phyloP scores from a whole-genome alignment of 2,329 filamentous ascomycete genomes.

The Cladorrhinum sp. region DNA sequence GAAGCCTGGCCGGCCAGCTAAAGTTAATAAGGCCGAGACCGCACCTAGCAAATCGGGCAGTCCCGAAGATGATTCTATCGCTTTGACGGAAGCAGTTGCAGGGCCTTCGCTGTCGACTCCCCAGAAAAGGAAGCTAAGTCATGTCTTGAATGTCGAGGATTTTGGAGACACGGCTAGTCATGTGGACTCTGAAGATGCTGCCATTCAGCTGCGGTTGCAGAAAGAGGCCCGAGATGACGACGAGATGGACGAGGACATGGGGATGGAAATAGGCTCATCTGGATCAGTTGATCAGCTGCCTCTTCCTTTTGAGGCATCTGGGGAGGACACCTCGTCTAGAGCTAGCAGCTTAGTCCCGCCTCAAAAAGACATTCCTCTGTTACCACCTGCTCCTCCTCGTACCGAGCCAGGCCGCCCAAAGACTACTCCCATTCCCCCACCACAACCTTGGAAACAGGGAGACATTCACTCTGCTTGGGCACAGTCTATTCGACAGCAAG shows the following conservation, averaged over 20 bases:
- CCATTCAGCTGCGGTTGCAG: constrained; percentile 32
- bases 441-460: background rate
- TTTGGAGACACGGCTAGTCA: constrained; percentile 9
- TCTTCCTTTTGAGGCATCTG: background rate
- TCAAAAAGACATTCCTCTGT: background rate
- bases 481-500: constrained; percentile 4
- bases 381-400: background rate
- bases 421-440: background rate
- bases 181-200: constrained; percentile 28
- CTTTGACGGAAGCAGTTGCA: constrained; percentile 30
- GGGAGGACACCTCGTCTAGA: constrained; percentile 10
- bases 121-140: constrained; percentile 33
- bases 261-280: constrained; percentile 2
- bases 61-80: constrained; percentile 28
- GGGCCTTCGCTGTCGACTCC: constrained; percentile 42
- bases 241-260: constrained; percentile 10
- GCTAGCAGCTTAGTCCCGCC: constrained; percentile 17
- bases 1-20: constrained; percentile 14
- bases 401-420: background rate
- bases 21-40: constrained; percentile 10
- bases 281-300: constrained; percentile 16
- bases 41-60: constrained; percentile 12
- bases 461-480: constrained; percentile 17
- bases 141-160: constrained; percentile 27
- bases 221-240: constrained; percentile 11